phyloP scores from a whole-genome alignment of 169 alveolate species.

The Perkinsus marinus region DNA sequence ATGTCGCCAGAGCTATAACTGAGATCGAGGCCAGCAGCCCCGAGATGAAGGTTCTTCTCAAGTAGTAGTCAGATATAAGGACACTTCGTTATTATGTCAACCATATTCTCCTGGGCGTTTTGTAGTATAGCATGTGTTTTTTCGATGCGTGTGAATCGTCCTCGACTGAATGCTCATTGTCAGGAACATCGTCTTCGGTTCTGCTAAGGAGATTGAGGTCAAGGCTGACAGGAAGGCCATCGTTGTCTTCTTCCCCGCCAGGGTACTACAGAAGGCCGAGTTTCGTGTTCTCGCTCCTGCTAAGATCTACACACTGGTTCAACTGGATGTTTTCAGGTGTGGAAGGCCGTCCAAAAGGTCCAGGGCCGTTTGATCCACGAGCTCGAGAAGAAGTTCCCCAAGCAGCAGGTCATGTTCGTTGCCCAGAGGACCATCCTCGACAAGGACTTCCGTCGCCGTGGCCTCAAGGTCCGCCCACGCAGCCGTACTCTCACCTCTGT shows the following conservation, averaged over 20 bases:
- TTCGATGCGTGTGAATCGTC: no score
- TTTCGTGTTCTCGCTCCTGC: background rate
- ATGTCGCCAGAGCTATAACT: background rate
- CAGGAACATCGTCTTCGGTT: background rate
- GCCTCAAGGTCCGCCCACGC: constrained; percentile 74
- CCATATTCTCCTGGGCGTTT: no score
- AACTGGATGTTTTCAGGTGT: background rate
- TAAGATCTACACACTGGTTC: background rate
- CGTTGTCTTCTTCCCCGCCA: background rate
- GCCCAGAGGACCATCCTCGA: constrained; percentile 79
- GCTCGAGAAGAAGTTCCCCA: constrained; percentile 78
- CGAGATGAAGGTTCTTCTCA: background rate
- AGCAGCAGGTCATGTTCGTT: constrained; percentile 75
- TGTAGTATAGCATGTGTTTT: no score
- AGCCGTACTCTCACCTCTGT: constrained; percentile 80
- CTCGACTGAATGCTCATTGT: no score
- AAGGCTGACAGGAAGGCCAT: background rate
- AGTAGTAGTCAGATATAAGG: background rate
- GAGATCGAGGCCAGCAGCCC: background rate
- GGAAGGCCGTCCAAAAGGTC: constrained; percentile 54
- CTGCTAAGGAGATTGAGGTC: background rate
- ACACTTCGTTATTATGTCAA: background rate
- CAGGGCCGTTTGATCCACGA: constrained; percentile 73
- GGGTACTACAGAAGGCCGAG: background rate
- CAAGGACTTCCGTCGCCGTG: constrained; percentile 55